A percentile compares a stretch with the other conserved stretches of the same genome.
Conservation (phyloP, 2,329 filamentous ascomycete genomes). For the Calonectria honghensis region DNA sequence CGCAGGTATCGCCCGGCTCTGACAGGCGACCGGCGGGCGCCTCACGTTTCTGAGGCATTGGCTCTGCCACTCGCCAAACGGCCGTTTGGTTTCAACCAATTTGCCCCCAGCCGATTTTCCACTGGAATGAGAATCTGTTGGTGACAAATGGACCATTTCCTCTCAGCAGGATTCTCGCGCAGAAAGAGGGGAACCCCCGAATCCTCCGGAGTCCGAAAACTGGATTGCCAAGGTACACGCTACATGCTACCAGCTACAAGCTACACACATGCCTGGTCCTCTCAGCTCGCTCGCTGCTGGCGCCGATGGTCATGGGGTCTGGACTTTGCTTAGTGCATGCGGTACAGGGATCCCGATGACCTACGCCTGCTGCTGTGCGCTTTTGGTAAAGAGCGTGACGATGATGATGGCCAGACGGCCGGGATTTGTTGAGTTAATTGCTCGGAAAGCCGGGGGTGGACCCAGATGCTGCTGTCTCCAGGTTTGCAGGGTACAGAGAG, state of each 20-base stretch:
- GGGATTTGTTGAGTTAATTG: conserved; percentile 17
- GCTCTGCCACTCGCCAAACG: neutral
- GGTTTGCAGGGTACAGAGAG: conserved; percentile 18
- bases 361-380: conserved; percentile 13
- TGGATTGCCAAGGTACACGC: conserved; percentile 12
- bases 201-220: conserved; percentile 14
- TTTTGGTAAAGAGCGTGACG: conserved; percentile 23
- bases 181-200: conserved; percentile 22
- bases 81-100: neutral
- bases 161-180: conserved; percentile 15
- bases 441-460: conserved; percentile 14
- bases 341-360: conserved; percentile 30
- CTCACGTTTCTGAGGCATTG: neutral
- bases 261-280: conserved; percentile 4
- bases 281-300: conserved; percentile 14
- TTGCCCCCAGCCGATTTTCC: neutral
- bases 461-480: conserved; percentile 7
- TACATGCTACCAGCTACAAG: neutral
- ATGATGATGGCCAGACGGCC: conserved; percentile 9
- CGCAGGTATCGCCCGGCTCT: neutral
- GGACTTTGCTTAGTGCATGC: conserved; percentile 16
- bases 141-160: neutral
- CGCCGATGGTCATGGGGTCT: conserved; percentile 31
- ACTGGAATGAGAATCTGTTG: no score
- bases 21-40: neutral